Evolutionary conservation across 2,329 filamentous ascomycete genomes (phyloP).

Genomic region (Alternaria triticina): DNA sequence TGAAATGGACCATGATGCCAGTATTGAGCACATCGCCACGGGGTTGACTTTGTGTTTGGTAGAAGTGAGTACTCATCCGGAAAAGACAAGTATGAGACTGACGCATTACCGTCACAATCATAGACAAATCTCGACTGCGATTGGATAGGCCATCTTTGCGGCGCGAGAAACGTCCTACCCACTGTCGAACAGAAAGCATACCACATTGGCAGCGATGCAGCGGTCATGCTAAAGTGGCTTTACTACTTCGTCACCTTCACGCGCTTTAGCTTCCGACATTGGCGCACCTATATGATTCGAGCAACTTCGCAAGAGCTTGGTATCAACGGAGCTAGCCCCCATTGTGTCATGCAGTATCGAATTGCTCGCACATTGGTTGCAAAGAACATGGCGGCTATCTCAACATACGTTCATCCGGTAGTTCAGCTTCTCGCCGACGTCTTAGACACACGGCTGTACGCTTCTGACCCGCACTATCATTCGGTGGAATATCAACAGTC

Average conservation of each 20-base stretch:
- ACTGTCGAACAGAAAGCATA: not conserved
- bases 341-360: not conserved
- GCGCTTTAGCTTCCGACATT: slow-evolving; percentile 14
- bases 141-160: not conserved
- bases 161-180: not conserved
- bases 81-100: not conserved
- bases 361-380: not conserved
- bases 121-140: not conserved
- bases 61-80: not conserved
- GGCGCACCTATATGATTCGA: slow-evolving; percentile 14
- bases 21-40: not conserved
- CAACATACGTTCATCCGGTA: not conserved
- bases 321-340: not conserved
- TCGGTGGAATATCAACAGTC: not conserved
- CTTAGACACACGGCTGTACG: not conserved
- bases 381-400: not conserved
- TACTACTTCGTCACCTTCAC: slow-evolving; percentile 14
- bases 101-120: not conserved
- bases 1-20: not conserved
- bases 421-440: not conserved
- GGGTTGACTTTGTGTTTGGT: not conserved
- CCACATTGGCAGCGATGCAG: not conserved
- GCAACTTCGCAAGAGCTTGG: slow-evolving; percentile 2
- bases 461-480: not conserved
- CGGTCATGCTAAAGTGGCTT: slow-evolving; percentile 4